Conservation (phyloP, 139 green algal species). For the Chlamydomonas asymmetrica region DNA sequence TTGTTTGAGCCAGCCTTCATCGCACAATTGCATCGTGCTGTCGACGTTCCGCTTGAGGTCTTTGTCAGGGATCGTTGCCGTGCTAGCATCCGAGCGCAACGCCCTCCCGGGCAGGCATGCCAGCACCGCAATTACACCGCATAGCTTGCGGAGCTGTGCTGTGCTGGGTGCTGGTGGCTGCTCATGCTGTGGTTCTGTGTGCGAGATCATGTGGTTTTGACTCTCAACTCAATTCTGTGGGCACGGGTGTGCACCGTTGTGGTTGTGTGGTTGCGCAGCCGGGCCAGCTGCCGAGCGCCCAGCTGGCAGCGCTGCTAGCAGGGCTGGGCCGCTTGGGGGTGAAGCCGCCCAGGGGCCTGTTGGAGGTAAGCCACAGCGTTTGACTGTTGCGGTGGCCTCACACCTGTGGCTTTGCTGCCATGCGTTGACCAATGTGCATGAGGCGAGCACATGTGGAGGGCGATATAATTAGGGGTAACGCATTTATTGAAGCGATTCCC, state of each 20-base stretch:
- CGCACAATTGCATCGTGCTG: too few species aligned
- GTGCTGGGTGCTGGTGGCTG: not conserved
- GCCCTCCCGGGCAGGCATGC: not conserved
- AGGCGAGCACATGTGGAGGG: too few species aligned
- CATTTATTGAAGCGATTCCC: too few species aligned
- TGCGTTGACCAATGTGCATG: too few species aligned
- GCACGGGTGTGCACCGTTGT: not conserved
- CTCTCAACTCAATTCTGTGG: not conserved
- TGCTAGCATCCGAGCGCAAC: not conserved
- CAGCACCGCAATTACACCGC: not conserved
- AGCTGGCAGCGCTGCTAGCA: slow-evolving; percentile 14
- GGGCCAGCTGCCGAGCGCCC: not conserved
- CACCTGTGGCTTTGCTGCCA: too few species aligned
- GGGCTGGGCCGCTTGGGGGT: slow-evolving; percentile 6
- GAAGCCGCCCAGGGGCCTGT: not conserved
- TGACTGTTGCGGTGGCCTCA: too few species aligned
- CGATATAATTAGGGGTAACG: too few species aligned
- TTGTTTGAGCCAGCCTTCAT: too few species aligned
- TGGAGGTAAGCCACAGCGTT: too few species aligned
- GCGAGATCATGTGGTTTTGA: not conserved
- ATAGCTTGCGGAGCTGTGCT: not conserved
- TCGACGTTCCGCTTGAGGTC: too few species aligned
- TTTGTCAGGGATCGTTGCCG: too few species aligned
- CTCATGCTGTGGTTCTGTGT: not conserved
- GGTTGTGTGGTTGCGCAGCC: not conserved